Evolutionary conservation across 2,329 filamentous ascomycete species (phyloP).

Genomic region (Pezicula neosporulosa): DNA sequence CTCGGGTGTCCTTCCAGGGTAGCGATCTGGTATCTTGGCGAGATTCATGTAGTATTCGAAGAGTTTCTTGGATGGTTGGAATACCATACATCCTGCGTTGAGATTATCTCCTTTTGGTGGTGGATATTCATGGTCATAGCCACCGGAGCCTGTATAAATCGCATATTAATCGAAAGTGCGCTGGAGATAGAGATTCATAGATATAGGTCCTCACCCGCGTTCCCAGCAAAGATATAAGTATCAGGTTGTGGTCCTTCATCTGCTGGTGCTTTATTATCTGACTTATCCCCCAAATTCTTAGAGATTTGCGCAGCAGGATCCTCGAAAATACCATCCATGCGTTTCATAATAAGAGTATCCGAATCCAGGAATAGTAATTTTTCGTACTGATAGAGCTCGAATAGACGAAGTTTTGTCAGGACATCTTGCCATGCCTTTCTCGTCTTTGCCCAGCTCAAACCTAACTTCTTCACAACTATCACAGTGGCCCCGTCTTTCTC

Average conservation of each 20-base stretch:
- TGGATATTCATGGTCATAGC: neutral
- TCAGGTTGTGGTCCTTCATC: slow-evolving; percentile 8
- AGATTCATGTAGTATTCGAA: slow-evolving; percentile 33
- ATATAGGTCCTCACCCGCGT: neutral
- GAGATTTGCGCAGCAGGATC: slow-evolving; percentile 13
- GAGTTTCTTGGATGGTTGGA: slow-evolving; percentile 31
- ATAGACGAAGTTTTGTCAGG: slow-evolving; percentile 32
- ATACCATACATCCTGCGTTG: slow-evolving; percentile 33
- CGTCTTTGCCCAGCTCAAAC: slow-evolving; percentile 26
- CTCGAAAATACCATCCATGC: slow-evolving; percentile 31
- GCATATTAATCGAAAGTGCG: neutral
- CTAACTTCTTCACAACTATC: slow-evolving; percentile 30
- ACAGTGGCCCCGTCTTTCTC: slow-evolving; percentile 34
- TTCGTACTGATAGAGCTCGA: slow-evolving; percentile 29
- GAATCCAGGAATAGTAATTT: slow-evolving; percentile 34
- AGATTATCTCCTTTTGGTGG: neutral
- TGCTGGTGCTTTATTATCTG: slow-evolving; percentile 4
- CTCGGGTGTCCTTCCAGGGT: slow-evolving; percentile 33
- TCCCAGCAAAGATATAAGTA: neutral
- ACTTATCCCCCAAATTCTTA: neutral
- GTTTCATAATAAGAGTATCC: slow-evolving; percentile 28
- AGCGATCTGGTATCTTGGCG: slow-evolving; percentile 30
- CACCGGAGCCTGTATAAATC: neutral
- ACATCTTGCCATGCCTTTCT: slow-evolving; percentile 22
- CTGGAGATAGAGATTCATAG: neutral